These are phyloP conservation scores for Mrakia hoshinonis DNA, from an alignment of 768 basidiomycete species.

Conservation along the genomic window DNA sequence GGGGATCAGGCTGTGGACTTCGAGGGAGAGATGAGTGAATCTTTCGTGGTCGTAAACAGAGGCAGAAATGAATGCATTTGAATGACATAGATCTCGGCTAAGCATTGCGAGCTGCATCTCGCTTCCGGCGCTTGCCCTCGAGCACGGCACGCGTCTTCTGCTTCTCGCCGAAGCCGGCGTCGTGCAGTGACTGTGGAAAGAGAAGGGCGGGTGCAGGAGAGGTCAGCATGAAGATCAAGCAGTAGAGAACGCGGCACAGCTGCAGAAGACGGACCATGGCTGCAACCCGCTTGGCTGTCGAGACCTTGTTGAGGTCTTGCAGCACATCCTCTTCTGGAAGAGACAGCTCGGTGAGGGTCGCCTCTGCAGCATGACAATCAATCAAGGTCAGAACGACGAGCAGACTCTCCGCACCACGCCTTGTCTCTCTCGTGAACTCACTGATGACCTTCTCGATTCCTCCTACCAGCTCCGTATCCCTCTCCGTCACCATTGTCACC, in stretches of 20 bases:
- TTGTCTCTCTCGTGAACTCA: too few species aligned
- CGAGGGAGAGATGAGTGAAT: too few species aligned
- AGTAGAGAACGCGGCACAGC: neutral
- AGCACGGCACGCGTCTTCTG: constrained; percentile 53
- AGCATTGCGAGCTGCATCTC: constrained; percentile 18
- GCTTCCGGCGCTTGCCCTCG: constrained; percentile 23
- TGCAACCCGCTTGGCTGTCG: constrained; percentile 82
- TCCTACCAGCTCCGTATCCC: constrained; percentile 74
- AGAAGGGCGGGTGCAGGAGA: neutral
- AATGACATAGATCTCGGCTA: too few species aligned
- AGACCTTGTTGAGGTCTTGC: constrained; percentile 77
- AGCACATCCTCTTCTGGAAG: constrained; percentile 74
- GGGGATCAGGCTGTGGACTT: too few species aligned
- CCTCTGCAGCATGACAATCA: constrained; percentile 48
- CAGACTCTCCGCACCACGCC: too few species aligned
- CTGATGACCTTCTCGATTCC: constrained; percentile 78
- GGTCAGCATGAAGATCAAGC: neutral
- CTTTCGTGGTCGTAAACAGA: too few species aligned
- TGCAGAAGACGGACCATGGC: constrained; percentile 61
- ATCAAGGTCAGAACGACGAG: neutral
- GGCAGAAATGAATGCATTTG: too few species aligned
- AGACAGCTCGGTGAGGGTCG: constrained; percentile 61
- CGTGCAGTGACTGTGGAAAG: constrained; percentile 50
- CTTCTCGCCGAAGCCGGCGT: constrained; percentile 78
- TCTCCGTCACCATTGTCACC: constrained; percentile 88